These are phyloP conservation scores for Chaetomiaceae sp. DNA, from an alignment of 2,329 filamentous ascomycete genomes.

Conservation along the genomic window DNA sequence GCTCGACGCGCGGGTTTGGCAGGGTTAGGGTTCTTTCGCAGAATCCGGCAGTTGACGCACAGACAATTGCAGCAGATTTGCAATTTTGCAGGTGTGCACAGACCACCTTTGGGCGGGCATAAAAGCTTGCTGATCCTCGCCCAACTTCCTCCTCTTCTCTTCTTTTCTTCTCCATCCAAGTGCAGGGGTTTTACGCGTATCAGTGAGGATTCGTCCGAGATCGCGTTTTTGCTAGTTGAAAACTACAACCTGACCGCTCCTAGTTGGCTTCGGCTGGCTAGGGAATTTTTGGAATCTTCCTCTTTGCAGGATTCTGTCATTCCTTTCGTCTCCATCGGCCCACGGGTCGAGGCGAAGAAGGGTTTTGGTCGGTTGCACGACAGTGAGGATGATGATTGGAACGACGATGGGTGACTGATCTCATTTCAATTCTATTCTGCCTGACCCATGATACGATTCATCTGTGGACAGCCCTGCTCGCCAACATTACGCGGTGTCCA, in stretches of 20 bases:
- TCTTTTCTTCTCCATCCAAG: conserved; percentile 51
- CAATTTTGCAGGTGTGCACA: conserved; percentile 21
- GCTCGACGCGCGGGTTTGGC: too few species aligned
- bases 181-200: conserved; percentile 77
- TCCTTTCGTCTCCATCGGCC: conserved; percentile 47
- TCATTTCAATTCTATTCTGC: background rate
- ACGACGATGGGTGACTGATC: too few species aligned
- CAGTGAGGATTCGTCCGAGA: conserved; percentile 87
- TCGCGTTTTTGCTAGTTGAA: conserved; percentile 88
- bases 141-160: conserved; percentile 27
- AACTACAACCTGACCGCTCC: conserved; percentile 77
- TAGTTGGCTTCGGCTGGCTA: conserved; percentile 62
- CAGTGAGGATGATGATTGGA: too few species aligned
- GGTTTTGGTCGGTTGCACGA: background rate
- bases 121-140: background rate
- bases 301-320: conserved; percentile 30
- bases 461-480: background rate
- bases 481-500: conserved; percentile 53
- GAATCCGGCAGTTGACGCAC: background rate
- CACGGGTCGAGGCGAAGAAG: conserved; percentile 24
- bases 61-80: background rate
- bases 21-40: background rate
- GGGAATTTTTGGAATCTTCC: conserved; percentile 72
- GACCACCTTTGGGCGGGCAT: conserved; percentile 8
- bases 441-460: background rate